Conservation (phyloP, 805 yeast species). For the Cyberlindnera suaveolens region DNA sequence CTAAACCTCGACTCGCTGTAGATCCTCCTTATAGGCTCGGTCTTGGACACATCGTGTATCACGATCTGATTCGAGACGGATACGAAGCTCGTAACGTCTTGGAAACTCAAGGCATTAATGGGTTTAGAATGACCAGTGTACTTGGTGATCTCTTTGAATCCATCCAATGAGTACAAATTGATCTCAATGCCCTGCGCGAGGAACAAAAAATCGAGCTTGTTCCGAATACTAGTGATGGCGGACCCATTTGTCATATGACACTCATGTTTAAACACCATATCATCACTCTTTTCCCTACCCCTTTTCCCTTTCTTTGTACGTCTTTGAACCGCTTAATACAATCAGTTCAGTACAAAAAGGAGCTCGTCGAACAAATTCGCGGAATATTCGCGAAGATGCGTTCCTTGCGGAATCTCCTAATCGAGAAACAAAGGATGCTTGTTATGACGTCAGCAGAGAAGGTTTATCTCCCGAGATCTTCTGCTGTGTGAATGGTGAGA, state of each 20-base stretch:
- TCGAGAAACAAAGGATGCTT: too few species aligned
- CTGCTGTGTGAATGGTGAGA: too few species aligned
- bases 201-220: constrained; percentile 3
- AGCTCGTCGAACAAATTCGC: too few species aligned
- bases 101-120: constrained; percentile 6
- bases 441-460: too few species aligned
- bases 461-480: too few species aligned
- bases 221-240: neutral
- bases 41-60: constrained; percentile 9
- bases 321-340: too few species aligned
- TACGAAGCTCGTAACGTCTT: constrained; percentile 6
- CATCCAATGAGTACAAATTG: constrained; percentile 3
- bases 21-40: constrained; percentile 7
- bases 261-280: too few species aligned
- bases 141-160: constrained; percentile 1
- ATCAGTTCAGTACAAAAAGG: too few species aligned
- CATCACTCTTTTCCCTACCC: too few species aligned
- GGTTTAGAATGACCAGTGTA: constrained; percentile 8
- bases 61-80: constrained; percentile 12
- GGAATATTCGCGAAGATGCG: too few species aligned
- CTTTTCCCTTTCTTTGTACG: too few species aligned
- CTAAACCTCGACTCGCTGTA: constrained; percentile 4
- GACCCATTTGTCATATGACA: neutral
- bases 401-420: too few species aligned
- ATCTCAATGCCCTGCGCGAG: constrained; percentile 7